Evolutionary conservation across 345 rosid genomes (phyloP).

Genomic region (Rhodamnia rubescens): DNA sequence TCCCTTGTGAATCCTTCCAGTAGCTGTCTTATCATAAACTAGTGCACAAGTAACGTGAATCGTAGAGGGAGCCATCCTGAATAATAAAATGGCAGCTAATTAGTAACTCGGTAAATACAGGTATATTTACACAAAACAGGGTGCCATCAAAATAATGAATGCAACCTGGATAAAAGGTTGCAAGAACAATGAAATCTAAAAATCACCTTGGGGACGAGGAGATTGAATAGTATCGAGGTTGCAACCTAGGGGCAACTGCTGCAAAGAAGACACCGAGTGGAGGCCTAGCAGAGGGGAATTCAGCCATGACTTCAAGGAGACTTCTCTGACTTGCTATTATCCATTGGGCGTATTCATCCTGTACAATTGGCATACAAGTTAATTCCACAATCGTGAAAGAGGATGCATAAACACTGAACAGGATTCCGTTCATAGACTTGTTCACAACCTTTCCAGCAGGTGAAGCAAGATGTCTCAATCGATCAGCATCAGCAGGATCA

Average conservation of each 20-base stretch:
- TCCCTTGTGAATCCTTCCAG: slow-evolving; percentile 84
- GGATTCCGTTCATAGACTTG: neutral
- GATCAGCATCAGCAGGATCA: slow-evolving; percentile 69
- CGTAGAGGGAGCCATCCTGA: slow-evolving; percentile 72
- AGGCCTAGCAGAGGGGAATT: slow-evolving; percentile 85
- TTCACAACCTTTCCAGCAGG: slow-evolving; percentile 54
- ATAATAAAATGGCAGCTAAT: neutral
- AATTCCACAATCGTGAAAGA: neutral
- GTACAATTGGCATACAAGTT: neutral
- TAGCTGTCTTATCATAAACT: slow-evolving; percentile 72
- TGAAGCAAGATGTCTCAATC: slow-evolving; percentile 47
- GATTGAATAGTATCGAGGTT: slow-evolving; percentile 93
- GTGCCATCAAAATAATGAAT: neutral
- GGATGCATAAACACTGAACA: neutral
- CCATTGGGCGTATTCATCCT: slow-evolving; percentile 97
- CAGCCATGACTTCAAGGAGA: slow-evolving; percentile 94
- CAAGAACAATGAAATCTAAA: neutral
- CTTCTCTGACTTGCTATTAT: slow-evolving; percentile 81
- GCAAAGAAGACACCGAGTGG: slow-evolving; percentile 97
- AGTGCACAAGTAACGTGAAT: slow-evolving; percentile 98
- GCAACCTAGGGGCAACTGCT: slow-evolving; percentile 85
- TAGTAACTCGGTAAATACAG: neutral
- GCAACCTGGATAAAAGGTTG: neutral
- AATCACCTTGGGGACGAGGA: slow-evolving; percentile 91
- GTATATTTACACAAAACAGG: neutral